Conservation (phyloP, 768 basidiomycete species). For the Trametes coccinea region DNA sequence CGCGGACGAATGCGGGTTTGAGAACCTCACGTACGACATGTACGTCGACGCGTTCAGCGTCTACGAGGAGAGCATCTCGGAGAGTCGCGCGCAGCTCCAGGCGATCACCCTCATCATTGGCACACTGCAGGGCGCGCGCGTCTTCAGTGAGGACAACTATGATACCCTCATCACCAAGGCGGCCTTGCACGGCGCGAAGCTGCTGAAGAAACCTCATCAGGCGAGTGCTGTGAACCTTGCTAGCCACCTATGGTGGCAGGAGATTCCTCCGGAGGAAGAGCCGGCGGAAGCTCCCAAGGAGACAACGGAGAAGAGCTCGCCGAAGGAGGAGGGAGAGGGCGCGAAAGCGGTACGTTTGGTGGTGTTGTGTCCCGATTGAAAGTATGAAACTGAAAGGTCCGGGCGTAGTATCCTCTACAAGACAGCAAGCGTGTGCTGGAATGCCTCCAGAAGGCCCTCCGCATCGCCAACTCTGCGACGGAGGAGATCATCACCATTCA, state of each 20-base stretch:
- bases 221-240: slow-evolving; percentile 92
- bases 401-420: slow-evolving; percentile 71
- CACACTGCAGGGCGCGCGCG: slow-evolving; percentile 82
- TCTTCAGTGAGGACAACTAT: slow-evolving; percentile 94
- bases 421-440: slow-evolving; percentile 98
- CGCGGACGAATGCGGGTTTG: slow-evolving; percentile 91
- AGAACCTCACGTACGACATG: slow-evolving; percentile 95
- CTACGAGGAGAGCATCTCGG: slow-evolving; percentile 96
- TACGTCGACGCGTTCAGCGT: slow-evolving; percentile 98
- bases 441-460: slow-evolving; percentile 93
- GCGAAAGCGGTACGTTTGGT: slow-evolving; percentile 33
- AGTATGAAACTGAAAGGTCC: too few relatives aligned
- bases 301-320: slow-evolving; percentile 31
- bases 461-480: slow-evolving; percentile 94
- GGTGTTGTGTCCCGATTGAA: neutral
- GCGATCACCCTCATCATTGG: slow-evolving; percentile 97
- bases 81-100: slow-evolving; percentile 92
- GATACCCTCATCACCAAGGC: slow-evolving; percentile 98
- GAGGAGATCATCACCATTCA: slow-evolving; percentile 97
- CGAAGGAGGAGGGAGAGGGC: slow-evolving; percentile 47
- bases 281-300: slow-evolving; percentile 35
- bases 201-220: slow-evolving; percentile 98
- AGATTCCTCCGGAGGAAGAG: slow-evolving; percentile 52
- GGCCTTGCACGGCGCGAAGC: slow-evolving; percentile 93
- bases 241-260: slow-evolving; percentile 99